These are phyloP conservation scores for Penicillium parvum DNA, from an alignment of 495 filamentous ascomycete species.

Conservation along the genomic window DNA sequence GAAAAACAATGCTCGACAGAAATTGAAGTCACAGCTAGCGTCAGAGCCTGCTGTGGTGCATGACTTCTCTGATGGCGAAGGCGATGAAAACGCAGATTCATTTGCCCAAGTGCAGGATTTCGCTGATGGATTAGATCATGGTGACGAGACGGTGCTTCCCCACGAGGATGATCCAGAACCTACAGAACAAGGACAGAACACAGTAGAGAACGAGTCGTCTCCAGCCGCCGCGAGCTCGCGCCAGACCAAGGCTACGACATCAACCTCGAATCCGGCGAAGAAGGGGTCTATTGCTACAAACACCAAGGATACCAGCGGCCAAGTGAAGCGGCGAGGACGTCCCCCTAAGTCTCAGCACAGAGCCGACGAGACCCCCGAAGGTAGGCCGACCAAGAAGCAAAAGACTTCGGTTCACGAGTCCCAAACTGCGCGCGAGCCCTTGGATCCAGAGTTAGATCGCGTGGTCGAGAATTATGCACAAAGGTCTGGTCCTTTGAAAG, in stretches of 20 bases:
- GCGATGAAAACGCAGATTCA: conserved; percentile 32
- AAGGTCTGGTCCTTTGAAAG: conserved; percentile 43
- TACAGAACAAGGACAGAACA: conserved; percentile 52
- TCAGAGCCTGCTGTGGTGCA: conserved; percentile 10
- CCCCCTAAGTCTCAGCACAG: conserved; percentile 25
- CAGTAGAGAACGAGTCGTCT: conserved; percentile 49
- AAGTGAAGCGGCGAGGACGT: conserved; percentile 32
- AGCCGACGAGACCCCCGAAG: conserved; percentile 18
- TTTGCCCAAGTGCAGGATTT: conserved; percentile 26
- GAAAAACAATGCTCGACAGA: conserved; percentile 29
- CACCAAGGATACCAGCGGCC: conserved; percentile 8
- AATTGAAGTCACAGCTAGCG: conserved; percentile 1
- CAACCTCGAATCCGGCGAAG: conserved; percentile 8
- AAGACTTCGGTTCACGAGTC: conserved; percentile 19
- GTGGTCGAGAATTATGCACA: conserved; percentile 42
- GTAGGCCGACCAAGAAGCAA: conserved; percentile 33
- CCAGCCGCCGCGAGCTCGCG: conserved; percentile 3
- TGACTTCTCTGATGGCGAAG: conserved; percentile 38
- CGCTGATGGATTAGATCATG: conserved; percentile 24
- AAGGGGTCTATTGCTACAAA: conserved; percentile 15
- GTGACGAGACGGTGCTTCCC: conserved; percentile 22
- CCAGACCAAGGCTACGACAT: conserved; percentile 5
- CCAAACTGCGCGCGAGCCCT: conserved; percentile 12
- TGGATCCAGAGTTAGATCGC: conserved; percentile 35
- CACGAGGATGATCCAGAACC: conserved; percentile 34